Base-by-base conservation (phyloP, 2,329 filamentous ascomycete genomes). In the Pseudogymnoascus sp. region DNA sequence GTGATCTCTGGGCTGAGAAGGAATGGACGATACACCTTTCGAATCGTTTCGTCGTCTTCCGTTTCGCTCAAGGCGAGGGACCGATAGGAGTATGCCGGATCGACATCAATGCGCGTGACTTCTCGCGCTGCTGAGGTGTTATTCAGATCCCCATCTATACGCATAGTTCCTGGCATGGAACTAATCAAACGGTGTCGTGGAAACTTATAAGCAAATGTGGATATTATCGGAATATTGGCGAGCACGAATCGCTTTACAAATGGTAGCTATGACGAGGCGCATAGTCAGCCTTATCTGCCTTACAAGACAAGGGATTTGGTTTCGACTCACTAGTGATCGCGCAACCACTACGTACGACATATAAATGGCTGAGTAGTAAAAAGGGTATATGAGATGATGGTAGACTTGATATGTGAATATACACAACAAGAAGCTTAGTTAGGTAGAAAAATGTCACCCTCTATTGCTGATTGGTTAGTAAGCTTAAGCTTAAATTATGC, bases 1-100 rank as follows among this genome's bases (percentile, higher is more conserved):
- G 72, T 66, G 2, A 73, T 60, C 11, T 72, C 68, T 0, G 75
- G 69, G 36, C 72, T 66, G 1, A 81, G 71, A 3, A 87, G 68
- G 63, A 85, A 88, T 0, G 83, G 83, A 1, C 84, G 76, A 66
- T 86, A 86, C 57, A 70, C 76, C 43, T 71, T 63, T 36, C 82
- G 75, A 15, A 80, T 71, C 1, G 68, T 64, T 0, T 68, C 7
- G 59, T 82, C 77, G 64, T 85, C 83, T 60, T 84, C 74, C 0
- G 64, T 62, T 14, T 71, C 64, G 0, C 71, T 61, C 33, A 84
- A 76, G 2, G 78, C 77, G 9, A 84, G 71, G 1, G 76, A 72
- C 18, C 58, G 65, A 47, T 63, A 63, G 4, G 37, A 50, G 57
- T 72, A 72, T 6, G 57, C 61, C 15, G 67, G 60, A 37, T 73